phyloP scores from a whole-genome alignment of 345 rosid species.

The Boechera retrofracta region DNA sequence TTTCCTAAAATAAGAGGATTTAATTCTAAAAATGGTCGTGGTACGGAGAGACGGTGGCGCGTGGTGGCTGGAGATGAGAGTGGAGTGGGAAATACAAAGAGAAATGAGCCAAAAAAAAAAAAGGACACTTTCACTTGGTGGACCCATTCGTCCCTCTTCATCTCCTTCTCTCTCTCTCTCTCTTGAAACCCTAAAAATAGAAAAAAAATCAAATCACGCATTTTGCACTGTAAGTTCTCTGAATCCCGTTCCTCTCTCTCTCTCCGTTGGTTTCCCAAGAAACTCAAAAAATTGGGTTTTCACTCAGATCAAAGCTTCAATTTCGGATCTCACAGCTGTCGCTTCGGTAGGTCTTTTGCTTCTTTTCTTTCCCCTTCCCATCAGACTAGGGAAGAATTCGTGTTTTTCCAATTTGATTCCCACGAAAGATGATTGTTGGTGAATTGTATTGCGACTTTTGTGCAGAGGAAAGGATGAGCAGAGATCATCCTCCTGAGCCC shows the following conservation, averaged over 20 bases:
- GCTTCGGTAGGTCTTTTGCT: constrained; percentile 31
- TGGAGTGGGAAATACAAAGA: not conserved
- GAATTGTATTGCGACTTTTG: constrained; percentile 38
- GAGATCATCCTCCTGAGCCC: constrained; percentile 85
- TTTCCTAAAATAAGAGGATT: too few relatives aligned
- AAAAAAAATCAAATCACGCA: constrained; percentile 25
- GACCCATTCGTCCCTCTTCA: constrained; percentile 40
- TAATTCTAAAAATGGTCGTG: not conserved
- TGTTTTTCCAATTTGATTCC: too few relatives aligned
- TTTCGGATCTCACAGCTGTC: constrained; percentile 58
- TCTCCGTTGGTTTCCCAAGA: constrained; percentile 45
- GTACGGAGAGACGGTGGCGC: constrained; percentile 49
- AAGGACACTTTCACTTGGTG: constrained; percentile 26
- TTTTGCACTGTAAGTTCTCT: constrained; percentile 39
- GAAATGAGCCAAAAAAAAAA: not conserved
- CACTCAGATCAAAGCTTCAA: constrained; percentile 35
- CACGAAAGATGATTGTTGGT: constrained; percentile 7
- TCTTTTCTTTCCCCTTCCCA: not conserved
- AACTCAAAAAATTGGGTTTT: not conserved
- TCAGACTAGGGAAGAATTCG: too few relatives aligned
- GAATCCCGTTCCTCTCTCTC: constrained; percentile 25
- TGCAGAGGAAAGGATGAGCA: constrained; percentile 62
- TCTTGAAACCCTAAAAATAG: constrained; percentile 33
- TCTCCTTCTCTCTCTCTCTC: constrained; percentile 13
- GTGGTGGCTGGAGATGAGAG: constrained; percentile 39